phyloP scores from a whole-genome alignment of 805 yeast genomes.

The Pichia rugopelliculosa region DNA sequence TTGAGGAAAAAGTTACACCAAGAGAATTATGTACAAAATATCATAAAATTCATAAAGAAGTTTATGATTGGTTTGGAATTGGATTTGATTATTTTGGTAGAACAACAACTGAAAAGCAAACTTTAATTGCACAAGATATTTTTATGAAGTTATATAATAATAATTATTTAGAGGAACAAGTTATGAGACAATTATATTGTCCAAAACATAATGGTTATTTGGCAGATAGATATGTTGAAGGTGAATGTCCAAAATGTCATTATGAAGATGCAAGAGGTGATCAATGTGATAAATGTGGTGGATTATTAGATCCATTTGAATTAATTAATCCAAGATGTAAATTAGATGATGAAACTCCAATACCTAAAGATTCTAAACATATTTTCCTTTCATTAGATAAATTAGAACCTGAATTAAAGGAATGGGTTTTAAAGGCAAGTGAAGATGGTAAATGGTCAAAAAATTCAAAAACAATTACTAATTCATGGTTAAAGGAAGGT shows the following conservation, averaged over 20 bases:
- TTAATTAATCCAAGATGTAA: slow-evolving; percentile 93
- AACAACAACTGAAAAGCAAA: slow-evolving; percentile 87
- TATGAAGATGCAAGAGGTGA: slow-evolving; percentile 99
- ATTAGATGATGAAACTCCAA: slow-evolving; percentile 77
- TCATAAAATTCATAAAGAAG: slow-evolving; percentile 75
- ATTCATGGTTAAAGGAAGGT: slow-evolving; percentile 92
- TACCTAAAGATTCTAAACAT: slow-evolving; percentile 75
- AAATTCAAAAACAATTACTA: slow-evolving; percentile 81
- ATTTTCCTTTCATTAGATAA: slow-evolving; percentile 78
- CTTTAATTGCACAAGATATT: slow-evolving; percentile 92
- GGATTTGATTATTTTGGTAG: slow-evolving; percentile 95
- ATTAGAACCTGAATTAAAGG: slow-evolving; percentile 64
- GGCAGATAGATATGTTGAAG: slow-evolving; percentile 97
- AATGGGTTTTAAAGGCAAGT: slow-evolving; percentile 66
- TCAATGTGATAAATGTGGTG: slow-evolving; percentile 97
- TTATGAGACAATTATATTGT: slow-evolving; percentile 87
- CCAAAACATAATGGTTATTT: slow-evolving; percentile 82
- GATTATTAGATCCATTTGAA: slow-evolving; percentile 83
- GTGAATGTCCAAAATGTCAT: slow-evolving; percentile 90
- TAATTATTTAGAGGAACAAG: slow-evolving; percentile 75
- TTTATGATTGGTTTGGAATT: slow-evolving; percentile 95
- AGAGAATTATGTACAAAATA: slow-evolving; percentile 85
- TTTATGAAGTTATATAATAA: slow-evolving; percentile 71
- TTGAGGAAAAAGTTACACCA: slow-evolving; percentile 89
- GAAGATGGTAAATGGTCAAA: slow-evolving; percentile 83